Evolutionary conservation across 176 grass and related monocot genomes (phyloP), one percentile per base, ranked within the genome.

Genomic region (Aegilops umbellulata): DNA sequence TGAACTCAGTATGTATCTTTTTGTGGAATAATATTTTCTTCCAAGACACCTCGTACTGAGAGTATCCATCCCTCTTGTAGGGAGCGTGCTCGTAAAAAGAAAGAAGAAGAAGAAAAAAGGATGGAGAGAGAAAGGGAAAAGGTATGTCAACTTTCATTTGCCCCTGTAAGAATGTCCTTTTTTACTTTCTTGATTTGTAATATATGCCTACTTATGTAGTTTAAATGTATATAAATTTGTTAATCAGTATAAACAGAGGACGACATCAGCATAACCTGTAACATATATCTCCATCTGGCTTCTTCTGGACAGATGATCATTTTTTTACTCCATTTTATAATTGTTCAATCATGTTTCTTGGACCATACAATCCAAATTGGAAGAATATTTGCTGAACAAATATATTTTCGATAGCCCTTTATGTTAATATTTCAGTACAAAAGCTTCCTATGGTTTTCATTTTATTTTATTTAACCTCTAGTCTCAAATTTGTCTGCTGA

Each of bases 51-150:
- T 75, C 65, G 2, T 55, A 7, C 32, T 87, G 26, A 83, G 25
- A 39, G 27, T 67, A 47, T 79, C 29, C 16, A 60, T 11, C 64
- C 6, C 22, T 12, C 35, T 84, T 92, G 55, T 67, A 98, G 96
- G 36, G 97, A 99, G 74, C 92, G 92, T 60, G 94, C 97, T 87
- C 90, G 90, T 65, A 99, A 90, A 85, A 99, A 96, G 90, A 99
- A 99, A 94, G 97, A 99, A 83, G 97, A 99, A 89, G 97, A 99
- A 80, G 94, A 99, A 80, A 99, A 44, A 91, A 93, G 80, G 89
- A 96, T 91, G 87, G 97, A 99, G 86, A 96, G 94, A 91, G 97
- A 99, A 84, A 96, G 76, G 85, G 97, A 99, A 22, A 99, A 96
- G 92, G 97, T 96, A 82, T 80, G 47, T 42, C 15, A 83, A 80